phyloP scores from a whole-genome alignment of 2,329 filamentous ascomycete genomes.

The Paecilomyces dactylethromorphus region DNA sequence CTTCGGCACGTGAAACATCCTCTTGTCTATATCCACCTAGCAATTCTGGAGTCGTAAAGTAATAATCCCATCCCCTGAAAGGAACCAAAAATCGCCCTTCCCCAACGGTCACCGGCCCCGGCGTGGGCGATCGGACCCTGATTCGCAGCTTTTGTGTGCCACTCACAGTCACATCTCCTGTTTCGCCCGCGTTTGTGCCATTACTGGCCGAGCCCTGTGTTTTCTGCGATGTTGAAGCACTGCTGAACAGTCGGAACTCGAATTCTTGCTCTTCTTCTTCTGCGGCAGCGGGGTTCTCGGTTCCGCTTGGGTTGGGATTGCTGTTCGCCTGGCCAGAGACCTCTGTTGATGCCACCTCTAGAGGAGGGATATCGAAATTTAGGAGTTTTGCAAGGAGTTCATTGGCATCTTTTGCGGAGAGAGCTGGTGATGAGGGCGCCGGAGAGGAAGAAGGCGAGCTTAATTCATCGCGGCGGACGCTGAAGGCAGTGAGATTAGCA shows the following conservation, averaged over 20 bases:
- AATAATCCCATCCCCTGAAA: constrained; percentile 37
- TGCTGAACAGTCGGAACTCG: constrained; percentile 35
- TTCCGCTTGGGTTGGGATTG: background rate
- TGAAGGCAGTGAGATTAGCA: constrained; percentile 6
- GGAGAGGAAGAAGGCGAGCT: constrained; percentile 22
- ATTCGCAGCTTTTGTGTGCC: constrained; percentile 32
- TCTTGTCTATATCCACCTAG: constrained; percentile 11
- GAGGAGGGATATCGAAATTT: constrained; percentile 17
- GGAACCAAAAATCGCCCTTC: constrained; percentile 34
- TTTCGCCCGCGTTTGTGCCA: background rate
- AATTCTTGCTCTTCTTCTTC: constrained; percentile 31
- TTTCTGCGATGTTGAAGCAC: constrained; percentile 17
- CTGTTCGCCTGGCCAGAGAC: background rate
- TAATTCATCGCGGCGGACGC: constrained; percentile 31
- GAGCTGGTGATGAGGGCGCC: constrained; percentile 20
- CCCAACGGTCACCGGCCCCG: constrained; percentile 14
- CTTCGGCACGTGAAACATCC: constrained; percentile 6
- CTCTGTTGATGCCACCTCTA: constrained; percentile 9
- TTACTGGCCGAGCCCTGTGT: background rate
- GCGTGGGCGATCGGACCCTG: constrained; percentile 32
- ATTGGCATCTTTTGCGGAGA: constrained; percentile 20
- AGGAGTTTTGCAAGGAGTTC: constrained; percentile 27
- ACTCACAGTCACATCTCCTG: background rate
- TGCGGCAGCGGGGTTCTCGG: background rate
- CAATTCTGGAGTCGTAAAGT: constrained; percentile 29